Evolutionary conservation across 106 monocot species (phyloP).

Genomic region (Dioscorea alata): DNA sequence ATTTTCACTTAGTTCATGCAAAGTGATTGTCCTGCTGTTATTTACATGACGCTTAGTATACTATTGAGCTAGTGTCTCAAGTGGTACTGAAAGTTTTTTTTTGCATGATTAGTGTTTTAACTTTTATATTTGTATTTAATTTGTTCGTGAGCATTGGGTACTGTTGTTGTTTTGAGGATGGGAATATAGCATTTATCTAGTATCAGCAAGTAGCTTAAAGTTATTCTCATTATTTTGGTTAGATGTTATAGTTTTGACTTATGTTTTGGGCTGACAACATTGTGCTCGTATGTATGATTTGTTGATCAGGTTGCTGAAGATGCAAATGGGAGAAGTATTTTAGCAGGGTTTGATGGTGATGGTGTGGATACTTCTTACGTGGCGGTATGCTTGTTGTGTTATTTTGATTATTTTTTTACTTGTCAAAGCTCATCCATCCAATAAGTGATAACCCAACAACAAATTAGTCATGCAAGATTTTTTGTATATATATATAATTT

Average conservation of each 20-base stretch:
- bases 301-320: constrained; percentile 39
- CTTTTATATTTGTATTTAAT: not conserved
- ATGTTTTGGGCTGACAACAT: too few relatives aligned
- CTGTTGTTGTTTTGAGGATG: not conserved
- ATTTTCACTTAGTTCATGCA: too few relatives aligned
- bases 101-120: not conserved
- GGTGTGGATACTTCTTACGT: constrained; percentile 42
- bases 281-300: not conserved
- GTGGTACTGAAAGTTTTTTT: too few relatives aligned
- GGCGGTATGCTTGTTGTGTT: constrained; percentile 20
- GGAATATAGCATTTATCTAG: not conserved
- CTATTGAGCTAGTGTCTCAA: too few relatives aligned
- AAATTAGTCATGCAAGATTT: too few relatives aligned
- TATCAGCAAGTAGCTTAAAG: too few relatives aligned
- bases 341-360: constrained; percentile 31
- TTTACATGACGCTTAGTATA: too few relatives aligned
- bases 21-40: too few relatives aligned
- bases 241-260: not conserved
- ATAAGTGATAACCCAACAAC: not conserved
- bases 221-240: not conserved
- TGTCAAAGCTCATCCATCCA: not conserved
- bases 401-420: not conserved
- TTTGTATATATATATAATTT: too few relatives aligned
- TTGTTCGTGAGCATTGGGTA: not conserved
- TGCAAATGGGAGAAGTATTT: constrained; percentile 27